phyloP scores from a whole-genome alignment of 2,329 filamentous ascomycete species.

The Ustulina deusta region DNA sequence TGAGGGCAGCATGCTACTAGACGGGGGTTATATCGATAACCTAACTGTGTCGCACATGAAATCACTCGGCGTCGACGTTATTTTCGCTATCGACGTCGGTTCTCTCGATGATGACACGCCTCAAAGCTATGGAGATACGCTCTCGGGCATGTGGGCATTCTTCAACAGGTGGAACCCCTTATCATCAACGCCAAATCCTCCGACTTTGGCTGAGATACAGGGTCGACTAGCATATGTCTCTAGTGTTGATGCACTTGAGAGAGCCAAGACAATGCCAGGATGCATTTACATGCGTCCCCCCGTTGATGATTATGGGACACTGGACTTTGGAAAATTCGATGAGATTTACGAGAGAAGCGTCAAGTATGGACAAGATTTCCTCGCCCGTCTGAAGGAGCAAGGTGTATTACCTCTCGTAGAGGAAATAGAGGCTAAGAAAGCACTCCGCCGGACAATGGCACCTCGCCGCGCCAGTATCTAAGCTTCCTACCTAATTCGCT shows the following conservation, averaged over 20 bases:
- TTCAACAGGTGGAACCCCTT: constrained; percentile 98
- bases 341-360: constrained; percentile 95
- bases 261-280: constrained; percentile 89
- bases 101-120: constrained; percentile 91
- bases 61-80: constrained; percentile 88
- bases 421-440: constrained; percentile 82
- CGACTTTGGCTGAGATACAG: constrained; percentile 95
- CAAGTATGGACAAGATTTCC: constrained; percentile 82
- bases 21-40: constrained; percentile 97
- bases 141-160: constrained; percentile 95
- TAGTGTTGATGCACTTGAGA: constrained; percentile 91
- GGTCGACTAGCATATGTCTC: constrained; percentile 94
- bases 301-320: constrained; percentile 90
- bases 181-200: constrained; percentile 87
- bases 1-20: constrained; percentile 94
- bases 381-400: constrained; percentile 80
- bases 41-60: constrained; percentile 98
- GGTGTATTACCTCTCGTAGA: constrained; percentile 78
- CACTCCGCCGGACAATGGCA: constrained; percentile 81
- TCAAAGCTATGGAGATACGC: constrained; percentile 91
- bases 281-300: constrained; percentile 98
- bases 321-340: constrained; percentile 98
- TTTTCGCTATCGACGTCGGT: constrained; percentile 96
- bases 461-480: constrained; percentile 82
- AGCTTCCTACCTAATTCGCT: constrained; percentile 22